These are phyloP conservation scores for Mucor indicus DNA, from an alignment of 371 early-diverging fungal genomes.

Conservation along the genomic window DNA sequence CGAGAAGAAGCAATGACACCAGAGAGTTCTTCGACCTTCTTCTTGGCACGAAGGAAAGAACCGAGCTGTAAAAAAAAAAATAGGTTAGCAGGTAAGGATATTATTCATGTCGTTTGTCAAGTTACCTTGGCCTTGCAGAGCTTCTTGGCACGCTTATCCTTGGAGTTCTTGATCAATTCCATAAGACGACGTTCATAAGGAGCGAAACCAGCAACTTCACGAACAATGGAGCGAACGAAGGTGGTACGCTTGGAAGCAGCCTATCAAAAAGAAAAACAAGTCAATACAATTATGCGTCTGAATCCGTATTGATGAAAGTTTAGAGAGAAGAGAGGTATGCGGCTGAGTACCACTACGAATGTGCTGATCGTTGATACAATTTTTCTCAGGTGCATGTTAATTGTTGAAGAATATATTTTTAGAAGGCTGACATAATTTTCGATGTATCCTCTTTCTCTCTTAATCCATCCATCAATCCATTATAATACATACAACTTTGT, in stretches of 20 bases:
- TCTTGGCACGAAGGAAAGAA: constrained; percentile 96
- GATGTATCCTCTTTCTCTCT: not conserved
- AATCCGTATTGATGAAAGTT: not conserved
- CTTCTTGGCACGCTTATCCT: constrained; percentile 99
- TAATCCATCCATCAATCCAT: constrained; percentile 29
- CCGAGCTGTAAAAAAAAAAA: constrained; percentile 79
- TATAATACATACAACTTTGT: constrained; percentile 79
- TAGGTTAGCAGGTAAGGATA: not conserved
- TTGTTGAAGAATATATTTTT: too few relatives aligned
- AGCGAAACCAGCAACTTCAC: constrained; percentile 97
- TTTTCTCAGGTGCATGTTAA: not conserved
- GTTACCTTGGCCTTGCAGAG: constrained; percentile 96
- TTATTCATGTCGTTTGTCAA: not conserved
- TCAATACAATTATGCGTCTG: not conserved
- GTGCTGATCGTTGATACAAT: not conserved
- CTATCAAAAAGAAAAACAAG: constrained; percentile 26
- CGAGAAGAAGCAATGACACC: constrained; percentile 94
- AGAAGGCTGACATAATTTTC: too few relatives aligned
- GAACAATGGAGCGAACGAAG: constrained; percentile 92
- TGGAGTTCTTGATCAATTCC: constrained; percentile 99
- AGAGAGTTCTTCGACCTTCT: constrained; percentile 97
- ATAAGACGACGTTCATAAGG: constrained; percentile 99
- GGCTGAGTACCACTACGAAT: too few relatives aligned
- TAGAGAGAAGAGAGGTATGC: too few relatives aligned
- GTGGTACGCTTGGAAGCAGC: constrained; percentile 78